Percentiles rank a stretch among this genome's conserved stretches.
Evolutionary conservation across 202 grass and related monocot genomes (phyloP).

Genomic region (Panicum virgatum): DNA sequence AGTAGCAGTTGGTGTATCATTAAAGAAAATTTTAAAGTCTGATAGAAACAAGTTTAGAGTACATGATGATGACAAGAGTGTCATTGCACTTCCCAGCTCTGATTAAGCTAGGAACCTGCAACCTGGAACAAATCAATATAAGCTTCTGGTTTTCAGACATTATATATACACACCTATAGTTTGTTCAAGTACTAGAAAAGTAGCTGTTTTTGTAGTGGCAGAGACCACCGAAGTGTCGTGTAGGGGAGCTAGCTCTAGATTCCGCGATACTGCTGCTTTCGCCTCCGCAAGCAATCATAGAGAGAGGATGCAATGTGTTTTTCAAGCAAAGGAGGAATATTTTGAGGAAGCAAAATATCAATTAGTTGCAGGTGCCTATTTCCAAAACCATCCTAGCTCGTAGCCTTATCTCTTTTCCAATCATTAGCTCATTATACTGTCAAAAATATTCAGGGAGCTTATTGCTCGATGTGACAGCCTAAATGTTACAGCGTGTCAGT

Average conservation of each 20-base stretch:
- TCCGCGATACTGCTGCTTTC: slow-evolving; percentile 39
- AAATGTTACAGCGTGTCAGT: not conserved
- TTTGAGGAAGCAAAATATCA: slow-evolving; percentile 11
- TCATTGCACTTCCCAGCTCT: not conserved
- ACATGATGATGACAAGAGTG: not conserved
- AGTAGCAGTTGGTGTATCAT: not conserved
- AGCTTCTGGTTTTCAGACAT: not conserved
- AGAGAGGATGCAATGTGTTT: not conserved
- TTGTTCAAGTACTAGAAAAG: not conserved
- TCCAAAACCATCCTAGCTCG: not conserved
- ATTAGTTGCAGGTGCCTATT: not conserved
- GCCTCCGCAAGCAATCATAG: slow-evolving; percentile 30
- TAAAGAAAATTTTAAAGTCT: not conserved
- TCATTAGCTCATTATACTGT: not conserved
- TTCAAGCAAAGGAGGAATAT: slow-evolving; percentile 32
- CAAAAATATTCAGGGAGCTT: not conserved
- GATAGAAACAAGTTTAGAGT: not conserved
- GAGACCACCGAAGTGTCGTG: slow-evolving; percentile 31
- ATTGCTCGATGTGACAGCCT: slow-evolving; percentile 20
- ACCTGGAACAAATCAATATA: not conserved
- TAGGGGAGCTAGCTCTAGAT: slow-evolving; percentile 37
- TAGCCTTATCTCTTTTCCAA: not conserved
- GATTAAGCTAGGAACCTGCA: not conserved
- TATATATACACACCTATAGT: not conserved
- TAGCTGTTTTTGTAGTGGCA: slow-evolving; percentile 13